Percentiles rank a stretch among this genome's conserved stretches.
These are phyloP conservation scores for Meyerozyma smithsonii DNA, from an alignment of 1,139 yeast genomes.

Conservation along the genomic window DNA sequence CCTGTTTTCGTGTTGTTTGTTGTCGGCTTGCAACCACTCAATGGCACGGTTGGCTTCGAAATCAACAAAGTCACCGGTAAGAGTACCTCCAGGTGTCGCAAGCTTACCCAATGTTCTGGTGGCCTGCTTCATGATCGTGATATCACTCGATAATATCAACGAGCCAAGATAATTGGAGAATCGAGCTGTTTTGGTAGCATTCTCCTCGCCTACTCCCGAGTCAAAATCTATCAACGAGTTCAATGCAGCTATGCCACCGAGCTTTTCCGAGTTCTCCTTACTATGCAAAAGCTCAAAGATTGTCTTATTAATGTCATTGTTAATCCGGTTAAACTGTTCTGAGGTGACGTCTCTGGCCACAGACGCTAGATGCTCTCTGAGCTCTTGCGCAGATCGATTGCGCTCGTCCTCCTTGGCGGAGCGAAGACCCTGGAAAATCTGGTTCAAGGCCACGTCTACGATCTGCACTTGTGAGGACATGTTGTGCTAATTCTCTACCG, in stretches of 20 bases:
- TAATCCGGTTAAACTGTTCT: slow-evolving; percentile 76
- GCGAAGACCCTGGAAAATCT: slow-evolving; percentile 50
- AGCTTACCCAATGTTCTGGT: slow-evolving; percentile 82
- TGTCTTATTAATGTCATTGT: slow-evolving; percentile 81
- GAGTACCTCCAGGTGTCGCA: slow-evolving; percentile 83
- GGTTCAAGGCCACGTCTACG: slow-evolving; percentile 48
- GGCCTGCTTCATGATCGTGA: slow-evolving; percentile 81
- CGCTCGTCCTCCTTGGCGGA: slow-evolving; percentile 51
- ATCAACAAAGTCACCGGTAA: slow-evolving; percentile 90
- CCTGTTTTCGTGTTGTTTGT: slow-evolving; percentile 70
- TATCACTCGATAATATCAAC: slow-evolving; percentile 76
- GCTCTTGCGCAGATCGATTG: slow-evolving; percentile 56
- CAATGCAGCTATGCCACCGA: slow-evolving; percentile 90
- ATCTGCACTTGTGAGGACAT: slow-evolving; percentile 28
- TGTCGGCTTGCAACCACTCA: slow-evolving; percentile 82
- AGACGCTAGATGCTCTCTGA: slow-evolving; percentile 61
- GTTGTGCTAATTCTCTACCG: background rate
- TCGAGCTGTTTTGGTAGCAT: slow-evolving; percentile 85
- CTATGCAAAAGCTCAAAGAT: slow-evolving; percentile 83
- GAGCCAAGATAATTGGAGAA: slow-evolving; percentile 83
- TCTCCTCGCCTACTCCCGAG: slow-evolving; percentile 60
- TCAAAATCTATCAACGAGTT: slow-evolving; percentile 83
- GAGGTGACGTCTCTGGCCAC: slow-evolving; percentile 71
- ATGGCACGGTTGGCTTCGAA: slow-evolving; percentile 85
- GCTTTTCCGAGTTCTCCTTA: slow-evolving; percentile 62